Evolutionary conservation across 1,284 basidiomycete species (phyloP), one percentile per base, ranked within the genome.

Genomic region (Thelephora terrestris): DNA sequence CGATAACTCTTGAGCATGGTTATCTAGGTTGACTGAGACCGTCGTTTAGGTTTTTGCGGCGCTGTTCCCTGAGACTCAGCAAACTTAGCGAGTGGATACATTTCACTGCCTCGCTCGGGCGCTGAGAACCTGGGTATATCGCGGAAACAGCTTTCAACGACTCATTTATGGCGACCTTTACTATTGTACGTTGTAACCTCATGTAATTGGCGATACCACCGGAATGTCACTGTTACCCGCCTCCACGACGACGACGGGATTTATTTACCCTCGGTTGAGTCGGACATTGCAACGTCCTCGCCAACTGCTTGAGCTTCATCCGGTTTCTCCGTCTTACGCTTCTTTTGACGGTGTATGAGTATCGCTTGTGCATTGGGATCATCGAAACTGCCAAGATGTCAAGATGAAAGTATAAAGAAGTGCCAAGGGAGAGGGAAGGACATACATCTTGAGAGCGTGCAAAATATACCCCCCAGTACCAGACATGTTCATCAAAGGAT

Each of bases 401-500:
- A 49, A 16, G 38, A 20, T 45, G 32, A 21, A 37, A 35, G 23
- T 9, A 43, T 25, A 35, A 32, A 40, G 34, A 6, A 23, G 14
- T n/a, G 42, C 35, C 5, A 5, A 21, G 18, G 32, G 2, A 21
- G 20, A 5, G 29, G 9, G 18, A n/a, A 21, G 5, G 5, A 71
- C 84, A 49, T 69, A 91, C 86, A 98, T 81, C 75, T 87, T 87
- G 36, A 84, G 83, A 6, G 85, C 79, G 61, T 89, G 83, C 43
- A 98, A 71, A 24, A 99, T 69, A 66, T 83, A 97, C 0, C 96
- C 95, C 4, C 90, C 93, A 2, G 86, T 85, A 1, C 89, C 91
- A 16, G 89, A 86, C 44, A 85, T 91, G 50, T 75, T 85, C 96
- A 99, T 99, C 57, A 81, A 82, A 1, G 96, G 96, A 69, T 99